A percentile compares a stretch with the other conserved stretches of the same genome.
Evolutionary conservation across 2,329 filamentous ascomycete genomes (phyloP).

Genomic region (Penicillium sclerotigenum): DNA sequence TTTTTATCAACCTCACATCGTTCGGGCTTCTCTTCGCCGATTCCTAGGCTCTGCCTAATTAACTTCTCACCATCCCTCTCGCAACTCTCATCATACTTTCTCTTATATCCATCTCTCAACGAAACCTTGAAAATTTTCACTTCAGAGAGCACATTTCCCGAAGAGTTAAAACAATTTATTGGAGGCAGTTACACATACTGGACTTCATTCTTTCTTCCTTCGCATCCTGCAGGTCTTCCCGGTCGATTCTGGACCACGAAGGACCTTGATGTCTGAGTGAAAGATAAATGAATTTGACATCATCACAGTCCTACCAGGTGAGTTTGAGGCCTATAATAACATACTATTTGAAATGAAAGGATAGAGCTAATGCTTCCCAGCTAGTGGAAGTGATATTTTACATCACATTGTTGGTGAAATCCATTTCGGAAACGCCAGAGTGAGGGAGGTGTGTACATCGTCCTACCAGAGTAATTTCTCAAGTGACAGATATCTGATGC

Average conservation of each 20-base stretch:
- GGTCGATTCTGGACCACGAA: background rate
- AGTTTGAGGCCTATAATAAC: background rate
- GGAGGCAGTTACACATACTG: too few relatives aligned
- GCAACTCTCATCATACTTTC: background rate
- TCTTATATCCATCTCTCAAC: background rate
- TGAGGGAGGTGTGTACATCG: background rate
- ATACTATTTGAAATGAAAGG: background rate
- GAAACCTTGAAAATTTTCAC: too few relatives aligned
- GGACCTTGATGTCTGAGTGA: background rate
- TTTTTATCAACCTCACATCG: background rate
- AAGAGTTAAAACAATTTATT: too few relatives aligned
- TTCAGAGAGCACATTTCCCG: too few relatives aligned
- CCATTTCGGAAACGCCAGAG: background rate
- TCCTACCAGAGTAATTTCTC: background rate
- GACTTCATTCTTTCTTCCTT: too few relatives aligned
- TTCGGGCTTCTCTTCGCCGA: too few relatives aligned
- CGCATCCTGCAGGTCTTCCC: background rate
- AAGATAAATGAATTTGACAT: too few relatives aligned
- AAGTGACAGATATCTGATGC: background rate
- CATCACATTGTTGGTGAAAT: background rate
- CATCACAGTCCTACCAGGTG: background rate
- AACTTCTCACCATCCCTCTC: background rate
- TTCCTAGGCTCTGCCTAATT: too few relatives aligned
- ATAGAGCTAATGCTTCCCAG: background rate
- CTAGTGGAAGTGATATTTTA: background rate